Conservation (phyloP, 306 rosid species). For the Trifolium fragiferum region DNA sequence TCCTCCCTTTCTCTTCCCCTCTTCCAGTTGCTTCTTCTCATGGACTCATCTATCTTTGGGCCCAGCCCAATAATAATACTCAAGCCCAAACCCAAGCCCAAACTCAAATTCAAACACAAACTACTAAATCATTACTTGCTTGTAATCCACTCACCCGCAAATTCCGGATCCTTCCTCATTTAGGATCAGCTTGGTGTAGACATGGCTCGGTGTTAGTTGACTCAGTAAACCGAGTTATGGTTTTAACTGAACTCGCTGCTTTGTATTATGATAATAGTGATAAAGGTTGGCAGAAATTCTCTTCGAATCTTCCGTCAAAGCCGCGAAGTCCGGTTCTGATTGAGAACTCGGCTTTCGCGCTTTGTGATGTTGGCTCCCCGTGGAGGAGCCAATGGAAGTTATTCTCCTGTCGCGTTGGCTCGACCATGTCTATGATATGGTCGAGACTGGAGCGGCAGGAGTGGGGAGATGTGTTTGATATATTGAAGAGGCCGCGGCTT, state of each 20-base stretch:
- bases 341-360: constrained; percentile 66
- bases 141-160: constrained; percentile 81
- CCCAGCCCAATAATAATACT: constrained; percentile 40
- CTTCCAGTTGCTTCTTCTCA: constrained; percentile 88
- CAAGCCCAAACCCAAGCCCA: constrained; percentile 30
- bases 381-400: constrained; percentile 94
- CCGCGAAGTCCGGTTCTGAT: constrained; percentile 86
- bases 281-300: constrained; percentile 68
- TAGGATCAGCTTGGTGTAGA: constrained; percentile 96
- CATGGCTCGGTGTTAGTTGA: constrained; percentile 89
- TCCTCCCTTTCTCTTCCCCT: constrained; percentile 75
- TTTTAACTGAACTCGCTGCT: constrained; percentile 82
- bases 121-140: constrained; percentile 62
- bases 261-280: constrained; percentile 47
- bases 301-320: constrained; percentile 81
- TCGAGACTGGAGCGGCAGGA: constrained; percentile 64
- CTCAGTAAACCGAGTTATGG: constrained; percentile 72
- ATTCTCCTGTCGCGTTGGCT: constrained; percentile 54
- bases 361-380: constrained; percentile 91
- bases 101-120: constrained; percentile 31
- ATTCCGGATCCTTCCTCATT: constrained; percentile 73
- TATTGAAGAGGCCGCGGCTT: constrained; percentile 76
- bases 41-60: constrained; percentile 92
- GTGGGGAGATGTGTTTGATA: constrained; percentile 94
- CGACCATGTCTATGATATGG: constrained; percentile 55